These are phyloP conservation scores for Xylariaceae sp. DNA, from an alignment of 2,329 filamentous ascomycete genomes.

Conservation along the genomic window DNA sequence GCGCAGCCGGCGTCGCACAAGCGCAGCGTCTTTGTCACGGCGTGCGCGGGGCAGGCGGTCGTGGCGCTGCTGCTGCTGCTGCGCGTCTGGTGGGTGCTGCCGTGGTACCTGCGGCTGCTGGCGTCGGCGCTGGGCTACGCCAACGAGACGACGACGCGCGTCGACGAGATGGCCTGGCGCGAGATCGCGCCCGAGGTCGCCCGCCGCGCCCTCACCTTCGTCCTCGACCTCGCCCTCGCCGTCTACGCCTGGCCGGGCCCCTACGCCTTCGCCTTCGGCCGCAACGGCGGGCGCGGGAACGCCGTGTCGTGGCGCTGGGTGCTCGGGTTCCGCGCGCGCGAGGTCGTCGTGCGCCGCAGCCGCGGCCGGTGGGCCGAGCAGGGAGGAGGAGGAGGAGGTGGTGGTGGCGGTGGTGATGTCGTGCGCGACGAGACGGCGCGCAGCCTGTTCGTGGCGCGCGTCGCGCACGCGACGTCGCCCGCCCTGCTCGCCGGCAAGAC, in stretches of 20 bases:
- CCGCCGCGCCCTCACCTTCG: constrained; percentile 56
- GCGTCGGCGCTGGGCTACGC: constrained; percentile 56
- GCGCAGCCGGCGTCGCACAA: constrained; percentile 62
- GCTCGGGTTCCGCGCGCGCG: constrained; percentile 69
- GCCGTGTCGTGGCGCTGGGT: constrained; percentile 66
- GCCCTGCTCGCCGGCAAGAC: constrained; percentile 68
- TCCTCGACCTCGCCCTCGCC: constrained; percentile 65
- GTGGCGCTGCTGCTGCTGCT: constrained; percentile 58
- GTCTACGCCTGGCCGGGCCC: constrained; percentile 68
- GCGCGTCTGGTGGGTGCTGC: constrained; percentile 61
- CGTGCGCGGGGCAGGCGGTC: constrained; percentile 65
- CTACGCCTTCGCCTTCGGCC: constrained; percentile 60
- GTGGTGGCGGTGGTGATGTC: constrained; percentile 36
- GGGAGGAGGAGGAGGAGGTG: constrained; percentile 10
- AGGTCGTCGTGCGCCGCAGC: constrained; percentile 75
- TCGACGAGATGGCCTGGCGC: constrained; percentile 45
- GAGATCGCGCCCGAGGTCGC: constrained; percentile 50
- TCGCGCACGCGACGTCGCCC: constrained; percentile 63
- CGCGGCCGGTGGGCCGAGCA: constrained; percentile 28
- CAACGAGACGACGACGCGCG: constrained; percentile 60
- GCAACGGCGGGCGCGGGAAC: constrained; percentile 44
- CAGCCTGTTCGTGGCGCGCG: constrained; percentile 51
- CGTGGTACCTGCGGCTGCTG: constrained; percentile 65
- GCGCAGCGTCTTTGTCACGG: constrained; percentile 73
- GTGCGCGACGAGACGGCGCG: constrained; percentile 38